Evolutionary conservation across 1,284 basidiomycete species (phyloP), one percentile per base, ranked within the genome.

Genomic region (Wallemia hederae): DNA sequence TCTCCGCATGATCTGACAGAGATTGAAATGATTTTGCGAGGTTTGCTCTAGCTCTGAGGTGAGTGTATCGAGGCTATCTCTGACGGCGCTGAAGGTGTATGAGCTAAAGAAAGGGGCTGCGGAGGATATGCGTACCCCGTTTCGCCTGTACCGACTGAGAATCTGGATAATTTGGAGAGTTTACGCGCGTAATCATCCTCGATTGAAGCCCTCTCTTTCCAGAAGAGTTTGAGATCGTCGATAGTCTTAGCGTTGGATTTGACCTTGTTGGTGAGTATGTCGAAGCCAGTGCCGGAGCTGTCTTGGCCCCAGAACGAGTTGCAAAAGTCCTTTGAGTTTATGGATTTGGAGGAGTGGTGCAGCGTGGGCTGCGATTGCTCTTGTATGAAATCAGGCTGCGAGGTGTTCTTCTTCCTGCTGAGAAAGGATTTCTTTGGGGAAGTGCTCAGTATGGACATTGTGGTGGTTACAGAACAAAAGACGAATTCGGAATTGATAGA

Each of bases 161-260:
- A 69, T 71, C 87, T 92, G 27, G 88, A 77, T 25, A 98, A 75
- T 70, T 86, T 90, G 24, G 77, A 73, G 11, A 99, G 69, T 33
- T 83, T 79, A 72, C 90, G 91, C 1, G 91, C 82, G 67, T 97
- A 97, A 29, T 97, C 92, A 65, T 96, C 91, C 70, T 98, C 91
- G 65, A 97, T 90, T 27, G 75, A 65, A 11, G 85, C 80, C 65
- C 85, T 77, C 70, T 94, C 89, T 69, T 86, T 90, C 84, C 87
- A 90, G 68, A 84, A 88, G 49, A 73, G 77, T 65, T 78, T 78
- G 59, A 97, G 69, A 66, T 97, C 92, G 56, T 97, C 91, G 69
- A 88, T 79, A 0, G 89, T 90, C 66, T 85, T 77, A n/a, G 77
- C 73, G 2, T 85, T 85, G 1, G 82, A 83, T 55, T 87, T 79